Base-by-base conservation (phyloP, 2,329 filamentous ascomycete genomes). In the Gaeumannomyces tritici region DNA sequence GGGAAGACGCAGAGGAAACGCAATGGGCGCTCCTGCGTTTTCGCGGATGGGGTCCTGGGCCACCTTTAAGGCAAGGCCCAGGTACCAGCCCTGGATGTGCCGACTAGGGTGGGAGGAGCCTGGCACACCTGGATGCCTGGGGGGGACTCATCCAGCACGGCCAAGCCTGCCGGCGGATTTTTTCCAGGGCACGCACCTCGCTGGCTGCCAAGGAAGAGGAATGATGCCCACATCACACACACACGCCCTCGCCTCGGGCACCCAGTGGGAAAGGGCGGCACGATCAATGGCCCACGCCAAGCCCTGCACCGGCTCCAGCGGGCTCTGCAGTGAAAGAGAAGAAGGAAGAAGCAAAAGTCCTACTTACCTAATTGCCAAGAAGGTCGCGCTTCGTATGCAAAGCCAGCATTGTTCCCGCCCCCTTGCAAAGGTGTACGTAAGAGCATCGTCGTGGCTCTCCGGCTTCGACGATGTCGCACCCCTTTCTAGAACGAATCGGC, bases 301-400 rank as follows among this genome's bases (percentile, higher is more conserved):
- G 42, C 42, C n/a, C 42, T n/a, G 15, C 42, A 1, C 42, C 42
- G 18, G 35, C 35, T 7, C 15, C 9, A 4, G 13, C 35, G 35
- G 35, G 13, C 35, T 42, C 35, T 42, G 35, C 12, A 18, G 35
- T 15, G 13, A 21, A 21, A 15, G 18, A n/a, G n/a, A n/a, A n/a
- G n/a, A n/a, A n/a, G n/a, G n/a, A 27, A 31, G 31, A 42, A 33
- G 9, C 12, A 59, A 26, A 35, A 59, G 58, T 59, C 58, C 58
- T 59, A 59, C 47, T 59, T 59, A 59, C 58, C 33, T 59, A 59
- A 59, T 59, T 27, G 58, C 33, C 15, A 59, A 59, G 33, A 12
- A 7, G 15, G 31, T 18, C 31, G n/a, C 33, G 7, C 18, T 56
- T 56, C 13, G 24, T 27, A 56, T 51, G 42, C 42, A 47, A 8